Evolutionary conservation across 192 early-diverging fungal species (phyloP), one percentile per base, ranked within the genome.

Genomic region (Entomortierella chlamydospora): DNA sequence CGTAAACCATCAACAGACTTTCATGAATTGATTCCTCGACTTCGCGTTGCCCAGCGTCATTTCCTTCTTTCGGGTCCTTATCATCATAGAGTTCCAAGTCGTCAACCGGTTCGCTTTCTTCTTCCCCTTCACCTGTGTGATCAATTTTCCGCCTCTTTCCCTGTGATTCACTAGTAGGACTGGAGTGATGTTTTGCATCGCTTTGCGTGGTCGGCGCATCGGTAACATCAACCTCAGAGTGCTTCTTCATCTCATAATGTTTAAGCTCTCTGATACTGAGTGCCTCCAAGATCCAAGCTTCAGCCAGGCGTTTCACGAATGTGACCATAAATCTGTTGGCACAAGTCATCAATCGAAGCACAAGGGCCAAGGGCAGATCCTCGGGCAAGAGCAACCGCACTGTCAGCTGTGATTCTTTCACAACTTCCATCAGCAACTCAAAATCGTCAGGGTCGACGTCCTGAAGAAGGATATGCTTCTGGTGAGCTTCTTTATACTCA

Each of bases 1-100:
- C 76, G n/a, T 61, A 79, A 20, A 79, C 61, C 62, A 70, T 66
- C 49, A 79, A 22, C 50, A 79, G 52, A 49, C 68, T 61, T 18
- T 79, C 76, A 22, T 70, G 76, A 26, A 79, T 63, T 10, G 63
- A 41, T 7, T 64, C 61, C 17, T 57, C 41, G 1, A 45, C 29
- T 23, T 55, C 58, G 1, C 42, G 51, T 42, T 45, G 51, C 12
- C 8, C 57, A 3, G 49, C 28, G 18, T 43, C 43, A 18, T 28
- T 20, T 43, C 26, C 43, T 5, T 61, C 59, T 0, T 56, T 13
- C 11, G 41, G 33, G 13, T 54, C 52, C 26, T 54, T 25, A 50
- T 22, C 49, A 22, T 54, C 52, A 7, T 26, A 23, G 26, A 13
- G 4, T 11, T 54, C 52, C 25, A 7, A 2, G 26, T 54, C 26